These are phyloP conservation scores for Colletotrichum chrysophilum DNA, from an alignment of 2,329 filamentous ascomycete genomes.

Conservation along the genomic window DNA sequence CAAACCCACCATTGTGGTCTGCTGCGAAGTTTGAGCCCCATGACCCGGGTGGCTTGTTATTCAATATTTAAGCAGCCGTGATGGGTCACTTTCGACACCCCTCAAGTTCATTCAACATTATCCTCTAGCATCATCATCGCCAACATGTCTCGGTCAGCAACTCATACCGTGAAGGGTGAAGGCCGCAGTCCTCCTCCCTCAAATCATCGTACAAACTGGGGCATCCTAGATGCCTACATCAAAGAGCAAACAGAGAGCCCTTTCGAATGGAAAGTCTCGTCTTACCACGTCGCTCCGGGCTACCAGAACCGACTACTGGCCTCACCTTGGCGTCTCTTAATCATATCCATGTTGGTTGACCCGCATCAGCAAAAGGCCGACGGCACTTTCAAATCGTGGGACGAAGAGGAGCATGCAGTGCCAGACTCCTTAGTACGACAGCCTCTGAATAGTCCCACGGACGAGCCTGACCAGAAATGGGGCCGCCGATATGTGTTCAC, in stretches of 20 bases:
- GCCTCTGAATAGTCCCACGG: not conserved
- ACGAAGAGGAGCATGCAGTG: not conserved
- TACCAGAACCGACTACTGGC: accelerated
- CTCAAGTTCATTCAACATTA: not conserved
- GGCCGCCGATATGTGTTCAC: not conserved
- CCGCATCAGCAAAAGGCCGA: not conserved
- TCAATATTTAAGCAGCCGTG: not conserved
- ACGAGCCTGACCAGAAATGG: not conserved
- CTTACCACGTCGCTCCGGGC: not conserved
- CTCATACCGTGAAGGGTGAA: not conserved
- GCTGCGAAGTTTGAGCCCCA: not conserved
- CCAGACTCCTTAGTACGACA: accelerated
- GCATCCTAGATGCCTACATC: not conserved
- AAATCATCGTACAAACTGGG: not conserved
- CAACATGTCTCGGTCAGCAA: not conserved
- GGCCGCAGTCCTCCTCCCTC: not conserved
- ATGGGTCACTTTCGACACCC: not conserved
- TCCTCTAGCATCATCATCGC: not conserved
- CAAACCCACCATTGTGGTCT: not conserved
- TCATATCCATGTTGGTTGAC: not conserved
- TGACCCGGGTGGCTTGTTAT: not conserved
- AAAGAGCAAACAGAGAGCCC: not conserved
- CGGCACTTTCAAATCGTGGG: not conserved
- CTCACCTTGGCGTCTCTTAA: not conserved
- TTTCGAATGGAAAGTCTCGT: not conserved